These are phyloP conservation scores for Erysimum cheiranthoides DNA, from an alignment of 345 rosid species.

Conservation along the genomic window DNA sequence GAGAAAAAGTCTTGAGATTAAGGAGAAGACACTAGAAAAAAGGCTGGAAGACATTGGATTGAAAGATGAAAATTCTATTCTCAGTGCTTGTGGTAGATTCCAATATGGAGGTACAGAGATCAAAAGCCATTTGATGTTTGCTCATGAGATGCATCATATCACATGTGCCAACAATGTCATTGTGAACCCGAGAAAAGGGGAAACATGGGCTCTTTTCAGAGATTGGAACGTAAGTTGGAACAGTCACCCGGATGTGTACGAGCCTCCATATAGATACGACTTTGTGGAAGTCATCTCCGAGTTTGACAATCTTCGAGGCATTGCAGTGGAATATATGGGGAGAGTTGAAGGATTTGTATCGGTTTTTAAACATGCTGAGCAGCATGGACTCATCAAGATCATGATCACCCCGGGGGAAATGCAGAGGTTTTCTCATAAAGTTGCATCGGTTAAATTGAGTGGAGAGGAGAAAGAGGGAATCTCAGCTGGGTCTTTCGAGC, in stretches of 20 bases:
- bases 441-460: constrained; percentile 63
- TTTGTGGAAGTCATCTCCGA: constrained; percentile 68
- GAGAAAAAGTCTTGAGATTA: background rate
- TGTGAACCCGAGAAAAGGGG: constrained; percentile 66
- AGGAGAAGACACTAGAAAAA: background rate
- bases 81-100: constrained; percentile 68
- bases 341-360: constrained; percentile 68
- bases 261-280: constrained; percentile 58
- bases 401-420: constrained; percentile 49
- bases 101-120: constrained; percentile 47
- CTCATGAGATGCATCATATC: constrained; percentile 52
- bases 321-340: constrained; percentile 63
- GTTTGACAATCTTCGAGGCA: constrained; percentile 51
- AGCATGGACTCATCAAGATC: constrained; percentile 40
- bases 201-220: constrained; percentile 82
- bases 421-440: constrained; percentile 70
- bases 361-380: constrained; percentile 51
- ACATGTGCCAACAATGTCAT: constrained; percentile 44
- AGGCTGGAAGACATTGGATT: background rate
- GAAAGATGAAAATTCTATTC: constrained; percentile 40
- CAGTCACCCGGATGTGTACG: background rate
- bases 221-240: constrained; percentile 61
- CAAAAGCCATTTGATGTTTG: constrained; percentile 59
- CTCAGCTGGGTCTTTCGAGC: constrained; percentile 64
- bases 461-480: constrained; percentile 68